Evolutionary conservation across 352 stramenopile species (phyloP).

Genomic region (Pythium apleroticum): DNA sequence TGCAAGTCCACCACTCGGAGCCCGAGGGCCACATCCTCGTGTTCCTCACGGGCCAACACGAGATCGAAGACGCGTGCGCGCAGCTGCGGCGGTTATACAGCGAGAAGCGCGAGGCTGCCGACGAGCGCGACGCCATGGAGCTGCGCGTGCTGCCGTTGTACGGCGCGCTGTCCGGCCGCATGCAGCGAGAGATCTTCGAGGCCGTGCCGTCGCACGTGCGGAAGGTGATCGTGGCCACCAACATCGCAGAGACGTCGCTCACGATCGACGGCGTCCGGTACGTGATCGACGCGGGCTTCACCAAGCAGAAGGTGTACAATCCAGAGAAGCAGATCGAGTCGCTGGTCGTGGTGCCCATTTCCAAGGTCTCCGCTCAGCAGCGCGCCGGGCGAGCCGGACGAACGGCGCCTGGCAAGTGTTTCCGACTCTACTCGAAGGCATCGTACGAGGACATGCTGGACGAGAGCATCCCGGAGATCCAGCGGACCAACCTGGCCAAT

Average conservation of each 20-base stretch:
- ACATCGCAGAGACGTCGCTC: conserved; percentile 96
- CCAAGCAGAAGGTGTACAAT: conserved; percentile 94
- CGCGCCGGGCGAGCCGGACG: conserved; percentile 94
- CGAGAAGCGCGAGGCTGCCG: conserved; percentile 12
- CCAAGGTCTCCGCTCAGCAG: conserved; percentile 93
- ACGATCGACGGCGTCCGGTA: conserved; percentile 97
- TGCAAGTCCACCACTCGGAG: conserved; percentile 75
- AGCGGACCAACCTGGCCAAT: conserved; percentile 92
- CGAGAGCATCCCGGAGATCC: conserved; percentile 98
- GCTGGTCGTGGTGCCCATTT: conserved; percentile 95
- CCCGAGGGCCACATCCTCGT: conserved; percentile 90
- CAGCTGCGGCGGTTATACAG: conserved; percentile 70
- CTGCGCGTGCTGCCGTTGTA: conserved; percentile 93
- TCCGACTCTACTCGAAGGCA: conserved; percentile 97
- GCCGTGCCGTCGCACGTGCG: conserved; percentile 75
- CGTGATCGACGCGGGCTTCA: conserved; percentile 79
- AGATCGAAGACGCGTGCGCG: conserved; percentile 90
- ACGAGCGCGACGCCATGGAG: conserved; percentile 33
- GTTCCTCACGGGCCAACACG: conserved; percentile 93
- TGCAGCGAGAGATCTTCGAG: conserved; percentile 95
- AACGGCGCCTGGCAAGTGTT: conserved; percentile 97
- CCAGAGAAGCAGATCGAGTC: conserved; percentile 72
- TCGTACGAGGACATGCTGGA: conserved; percentile 96
- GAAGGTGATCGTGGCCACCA: conserved; percentile 90
- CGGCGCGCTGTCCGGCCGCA: conserved; percentile 90